Evolutionary conservation across 495 filamentous ascomycete species (phyloP), one percentile per base, ranked within the genome.

Genomic region (Aspergillus mulundensis): DNA sequence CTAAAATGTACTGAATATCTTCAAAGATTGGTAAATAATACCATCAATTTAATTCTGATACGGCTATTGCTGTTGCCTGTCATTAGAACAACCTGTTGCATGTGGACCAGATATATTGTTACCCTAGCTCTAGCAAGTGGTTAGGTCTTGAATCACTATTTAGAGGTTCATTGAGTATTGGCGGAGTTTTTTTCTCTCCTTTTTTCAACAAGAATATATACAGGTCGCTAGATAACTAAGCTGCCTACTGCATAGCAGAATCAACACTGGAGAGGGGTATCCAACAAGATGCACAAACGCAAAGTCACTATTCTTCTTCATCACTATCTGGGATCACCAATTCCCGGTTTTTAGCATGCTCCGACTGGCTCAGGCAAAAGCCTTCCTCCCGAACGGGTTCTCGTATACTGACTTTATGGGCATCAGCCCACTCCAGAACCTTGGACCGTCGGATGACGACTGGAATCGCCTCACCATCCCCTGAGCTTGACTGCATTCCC

Each of bases 301-400:
- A 16, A 56, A 19, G 45, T 36, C 25, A 28, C 25, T 28, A 28
- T 59, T 18, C 34, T 2, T 45, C 46, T 47, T 65, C 57, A 20
- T 62, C 56, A 44, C 47, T 57, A 39, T 25, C 50, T 42, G 20
- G 46, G 53, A 19, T 18, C 12, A 38, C 38, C n/a, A 41, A 53
- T 36, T 61, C 57, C 24, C 52, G 50, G 23, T 45, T 50, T 28
- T 46, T 38, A 12, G 49, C 51, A 15, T 56, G 54, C 21, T 68
- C 64, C 64, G 62, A 73, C 47, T 65, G 65, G 24, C 68, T 70
- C 39, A 77, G 49, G 34, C 78, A 81, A 1, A 81, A 82, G 2
- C 76, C 77, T 19, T 78, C 73, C 41, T 74, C 77, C 54, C 66
- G 70, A 4, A 81, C 70, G 7, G 77, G 78, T 43, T 80, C 76